Percentiles rank a stretch among this genome's conserved stretches.
phyloP scores from a whole-genome alignment of 2,329 filamentous ascomycete genomes.

The Fusarium avenaceum region DNA sequence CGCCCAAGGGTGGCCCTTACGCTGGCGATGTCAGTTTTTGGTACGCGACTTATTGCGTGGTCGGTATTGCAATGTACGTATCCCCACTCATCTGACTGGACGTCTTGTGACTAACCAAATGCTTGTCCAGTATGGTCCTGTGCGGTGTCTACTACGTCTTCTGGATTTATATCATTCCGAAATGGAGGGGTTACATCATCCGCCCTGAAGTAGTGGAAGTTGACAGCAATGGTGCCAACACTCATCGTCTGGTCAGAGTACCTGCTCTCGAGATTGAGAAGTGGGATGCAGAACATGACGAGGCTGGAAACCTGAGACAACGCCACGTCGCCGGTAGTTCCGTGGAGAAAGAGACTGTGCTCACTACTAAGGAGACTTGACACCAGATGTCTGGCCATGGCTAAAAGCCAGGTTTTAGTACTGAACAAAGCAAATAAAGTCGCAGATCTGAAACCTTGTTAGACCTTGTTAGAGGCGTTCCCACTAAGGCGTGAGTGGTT shows the following conservation, averaged over 20 bases:
- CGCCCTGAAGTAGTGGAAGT: constrained; percentile 67
- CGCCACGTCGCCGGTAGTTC: background rate
- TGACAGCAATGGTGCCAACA: constrained; percentile 55
- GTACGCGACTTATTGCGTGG: constrained; percentile 78
- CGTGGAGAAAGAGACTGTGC: background rate
- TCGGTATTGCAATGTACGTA: constrained; percentile 74
- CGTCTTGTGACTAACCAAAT: background rate
- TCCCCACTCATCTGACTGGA: no score
- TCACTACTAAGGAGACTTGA: constrained; percentile 1
- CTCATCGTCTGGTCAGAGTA: constrained; percentile 66
- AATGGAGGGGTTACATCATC: constrained; percentile 65
- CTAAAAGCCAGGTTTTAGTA: no score
- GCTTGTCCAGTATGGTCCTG: constrained; percentile 40
- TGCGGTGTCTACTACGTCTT: constrained; percentile 70
- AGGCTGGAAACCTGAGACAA: constrained; percentile 49
- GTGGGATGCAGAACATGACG: constrained; percentile 73
- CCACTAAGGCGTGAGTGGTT: background rate
- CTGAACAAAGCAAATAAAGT: no score
- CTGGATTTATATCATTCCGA: constrained; percentile 71
- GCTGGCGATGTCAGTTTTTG: constrained; percentile 79
- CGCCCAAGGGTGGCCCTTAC: constrained; percentile 69
- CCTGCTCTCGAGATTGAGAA: constrained; percentile 61
- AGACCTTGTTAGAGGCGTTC: background rate
- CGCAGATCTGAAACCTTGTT: background rate
- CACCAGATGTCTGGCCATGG: no score